Conservation (phyloP, 2,329 filamentous ascomycete species). For the Fusarium devonianum region DNA sequence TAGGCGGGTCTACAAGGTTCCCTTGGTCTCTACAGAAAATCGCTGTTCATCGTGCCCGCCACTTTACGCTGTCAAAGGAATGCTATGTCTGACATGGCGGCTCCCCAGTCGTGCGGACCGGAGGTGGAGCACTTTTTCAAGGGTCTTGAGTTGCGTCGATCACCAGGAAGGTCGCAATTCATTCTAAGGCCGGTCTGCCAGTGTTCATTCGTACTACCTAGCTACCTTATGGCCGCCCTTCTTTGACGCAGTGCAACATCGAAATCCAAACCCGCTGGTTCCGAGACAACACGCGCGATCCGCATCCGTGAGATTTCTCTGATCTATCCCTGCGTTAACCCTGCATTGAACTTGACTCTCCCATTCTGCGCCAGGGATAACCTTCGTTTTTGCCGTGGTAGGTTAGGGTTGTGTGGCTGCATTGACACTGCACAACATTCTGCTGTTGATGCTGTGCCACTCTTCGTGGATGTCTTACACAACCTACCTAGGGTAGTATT, state of each 20-base stretch:
- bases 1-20: no score
- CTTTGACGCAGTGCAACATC: neutral
- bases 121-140: neutral
- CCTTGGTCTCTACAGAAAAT: neutral
- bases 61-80: conserved; percentile 25
- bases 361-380: conserved; percentile 5
- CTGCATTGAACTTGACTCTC: conserved; percentile 13
- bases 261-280: conserved; percentile 20
- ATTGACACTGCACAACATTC: conserved; percentile 7
- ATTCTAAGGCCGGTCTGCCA: neutral
- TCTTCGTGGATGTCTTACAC: conserved; percentile 13
- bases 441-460: conserved; percentile 19
- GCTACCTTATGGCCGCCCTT: neutral
- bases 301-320: conserved; percentile 18
- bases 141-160: neutral
- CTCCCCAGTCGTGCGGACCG: conserved; percentile 7
- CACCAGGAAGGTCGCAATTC: neutral
- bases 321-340: conserved; percentile 27
- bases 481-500: no score
- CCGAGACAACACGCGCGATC: conserved; percentile 20
- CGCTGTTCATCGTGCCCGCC: conserved; percentile 11
- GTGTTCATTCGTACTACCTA: neutral
- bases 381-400: conserved; percentile 3
- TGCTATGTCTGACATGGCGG: conserved; percentile 26
- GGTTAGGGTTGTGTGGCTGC: conserved; percentile 8